Evolutionary conservation across 164 flowering plant genomes (phyloP), one percentile per base, ranked within the genome.

Genomic region (Piper longum): DNA sequence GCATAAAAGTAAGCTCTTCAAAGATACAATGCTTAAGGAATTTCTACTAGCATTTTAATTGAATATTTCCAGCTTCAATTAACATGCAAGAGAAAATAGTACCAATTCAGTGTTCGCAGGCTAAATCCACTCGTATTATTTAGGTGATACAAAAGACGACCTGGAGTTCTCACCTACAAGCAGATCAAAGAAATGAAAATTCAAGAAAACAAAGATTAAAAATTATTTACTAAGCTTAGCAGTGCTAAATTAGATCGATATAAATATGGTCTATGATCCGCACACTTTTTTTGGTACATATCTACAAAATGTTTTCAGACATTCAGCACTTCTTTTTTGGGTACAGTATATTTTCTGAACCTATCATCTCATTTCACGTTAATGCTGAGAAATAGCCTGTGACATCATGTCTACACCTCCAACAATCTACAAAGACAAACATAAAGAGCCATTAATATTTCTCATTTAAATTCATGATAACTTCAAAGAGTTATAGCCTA

Each of bases 91-190:
- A 26, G 36, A 26, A 26, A 26, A 26, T 26, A 19, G 60, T 66
- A 92, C 98, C 88, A 92, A 72, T 89, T 92, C 71, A 89, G 64
- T 13, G 79, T 74, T 59, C 81, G 81, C 55, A 92, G 91, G 69
- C 86, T 83, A 79, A 89, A 92, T 0, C 98, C 96, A 70, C 86
- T 89, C 19, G 98, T 89, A 62, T 83, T 87, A 7, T 85, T 60
- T 60, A 93, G 71, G 77, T 93, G 99, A 77, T 90, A 96, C 71
- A 83, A 43, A 54, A 93, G 85, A 7, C 97, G 92, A 18, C 99
- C 97, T 76, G 96, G 99, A 2, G 97, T 93, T 64, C 81, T 95
- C 59, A 88, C 99, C 99, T 90, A 64, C 41, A 67, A 54, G 14
- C 11, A 42, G 7, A 60, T 3, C 14, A 11, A 18, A 60, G 59